phyloP scores from a whole-genome alignment of 208 protist species.

The Sergeia podlipaevii region DNA sequence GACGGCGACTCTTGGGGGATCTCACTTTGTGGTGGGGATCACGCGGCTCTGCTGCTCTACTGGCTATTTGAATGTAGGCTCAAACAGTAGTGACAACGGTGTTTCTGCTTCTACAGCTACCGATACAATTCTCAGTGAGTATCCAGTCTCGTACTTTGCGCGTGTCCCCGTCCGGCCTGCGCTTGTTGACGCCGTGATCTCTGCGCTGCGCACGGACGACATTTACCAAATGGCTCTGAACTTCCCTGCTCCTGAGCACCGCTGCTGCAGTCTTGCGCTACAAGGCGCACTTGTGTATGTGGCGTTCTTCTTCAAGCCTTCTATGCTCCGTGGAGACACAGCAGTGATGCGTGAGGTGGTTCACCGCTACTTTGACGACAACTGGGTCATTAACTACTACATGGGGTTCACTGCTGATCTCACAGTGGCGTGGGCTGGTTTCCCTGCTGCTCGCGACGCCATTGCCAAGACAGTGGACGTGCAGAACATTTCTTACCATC shows the following conservation, averaged over 20 bases:
- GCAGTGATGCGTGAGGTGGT: constrained; percentile 98
- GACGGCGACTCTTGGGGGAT: background rate
- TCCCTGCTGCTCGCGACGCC: constrained; percentile 90
- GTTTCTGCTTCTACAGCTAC: background rate
- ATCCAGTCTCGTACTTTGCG: constrained; percentile 93
- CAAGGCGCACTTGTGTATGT: constrained; percentile 96
- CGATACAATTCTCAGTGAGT: no score
- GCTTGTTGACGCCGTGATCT: constrained; percentile 90
- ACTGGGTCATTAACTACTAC: constrained; percentile 98
- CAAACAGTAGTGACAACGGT: background rate
- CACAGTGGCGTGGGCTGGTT: constrained; percentile 86
- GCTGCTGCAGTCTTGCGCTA: constrained; percentile 87
- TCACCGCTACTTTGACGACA: constrained; percentile 98
- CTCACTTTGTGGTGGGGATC: background rate
- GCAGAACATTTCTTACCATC: constrained; percentile 71
- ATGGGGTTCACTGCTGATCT: constrained; percentile 96
- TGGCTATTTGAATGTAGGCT: no score
- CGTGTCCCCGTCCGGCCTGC: constrained; percentile 62
- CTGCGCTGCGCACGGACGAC: constrained; percentile 93
- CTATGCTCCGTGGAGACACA: constrained; percentile 86
- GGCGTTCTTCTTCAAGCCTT: constrained; percentile 96
- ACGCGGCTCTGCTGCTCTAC: no score
- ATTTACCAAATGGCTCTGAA: constrained; percentile 93
- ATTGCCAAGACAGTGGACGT: constrained; percentile 88
- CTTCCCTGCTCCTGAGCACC: constrained; percentile 95